phyloP scores from a whole-genome alignment of 1,284 basidiomycete species.

The Anthracocystis walkeri region DNA sequence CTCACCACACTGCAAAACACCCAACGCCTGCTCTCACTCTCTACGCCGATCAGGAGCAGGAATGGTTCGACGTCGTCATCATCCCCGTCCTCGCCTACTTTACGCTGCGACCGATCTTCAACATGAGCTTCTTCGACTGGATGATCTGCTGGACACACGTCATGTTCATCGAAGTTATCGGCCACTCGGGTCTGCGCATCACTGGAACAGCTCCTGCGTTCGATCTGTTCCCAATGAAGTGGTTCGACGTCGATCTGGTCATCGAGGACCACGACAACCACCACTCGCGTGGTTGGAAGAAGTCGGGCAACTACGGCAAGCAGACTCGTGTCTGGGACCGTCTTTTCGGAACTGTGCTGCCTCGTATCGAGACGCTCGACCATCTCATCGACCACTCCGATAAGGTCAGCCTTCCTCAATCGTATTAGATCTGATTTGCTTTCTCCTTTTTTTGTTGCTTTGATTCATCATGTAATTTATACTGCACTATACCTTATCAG shows the following conservation, averaged over 20 bases:
- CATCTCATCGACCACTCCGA: slow-evolving; percentile 39
- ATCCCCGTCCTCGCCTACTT: slow-evolving; percentile 52
- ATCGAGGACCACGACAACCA: slow-evolving; percentile 69
- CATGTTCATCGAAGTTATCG: slow-evolving; percentile 57
- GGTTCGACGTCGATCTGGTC: slow-evolving; percentile 55
- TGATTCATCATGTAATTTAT: slow-evolving; percentile 12
- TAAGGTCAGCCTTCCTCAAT: slow-evolving; percentile 33
- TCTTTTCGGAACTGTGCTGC: slow-evolving; percentile 58
- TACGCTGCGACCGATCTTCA: slow-evolving; percentile 25
- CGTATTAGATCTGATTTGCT: slow-evolving; percentile 9
- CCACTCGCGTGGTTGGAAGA: slow-evolving; percentile 61
- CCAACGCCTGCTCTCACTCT: slow-evolving; percentile 53
- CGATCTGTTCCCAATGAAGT: slow-evolving; percentile 35
- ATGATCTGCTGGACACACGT: slow-evolving; percentile 49
- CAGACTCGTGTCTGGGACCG: slow-evolving; percentile 64
- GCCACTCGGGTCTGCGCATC: slow-evolving; percentile 62
- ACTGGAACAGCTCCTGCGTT: slow-evolving; percentile 48
- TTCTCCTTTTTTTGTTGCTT: neutral
- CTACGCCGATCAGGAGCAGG: slow-evolving; percentile 62
- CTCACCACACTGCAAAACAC: slow-evolving; percentile 60
- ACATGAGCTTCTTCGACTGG: slow-evolving; percentile 47
- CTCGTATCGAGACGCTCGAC: slow-evolving; percentile 52
- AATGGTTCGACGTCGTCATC: slow-evolving; percentile 56
- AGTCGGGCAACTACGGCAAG: slow-evolving; percentile 63
- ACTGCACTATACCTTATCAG: slow-evolving; percentile 5